Evolutionary conservation across 768 basidiomycete genomes (phyloP), one percentile per base, ranked within the genome.

Genomic region (Lentinula aciculospora): DNA sequence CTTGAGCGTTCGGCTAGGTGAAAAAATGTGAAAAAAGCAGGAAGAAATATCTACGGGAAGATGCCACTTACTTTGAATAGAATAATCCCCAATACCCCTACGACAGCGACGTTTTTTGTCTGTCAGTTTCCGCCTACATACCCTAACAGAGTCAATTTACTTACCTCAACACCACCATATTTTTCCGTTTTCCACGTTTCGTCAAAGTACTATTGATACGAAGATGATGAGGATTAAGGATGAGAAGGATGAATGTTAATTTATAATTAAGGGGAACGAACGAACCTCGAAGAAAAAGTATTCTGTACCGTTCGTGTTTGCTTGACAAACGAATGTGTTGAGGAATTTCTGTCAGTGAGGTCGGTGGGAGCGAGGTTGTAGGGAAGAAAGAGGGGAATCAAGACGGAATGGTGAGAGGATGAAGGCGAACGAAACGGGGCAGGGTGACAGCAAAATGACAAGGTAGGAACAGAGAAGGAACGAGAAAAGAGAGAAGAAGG

Each of bases 201-300:
- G 56, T 59, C 92, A 60, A 82, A 84, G 66, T 76, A 85, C 80
- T 92, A 69, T 63, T 54, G n/a, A n/a, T n/a, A n/a, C n/a, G n/a
- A n/a, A n/a, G 58, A 32, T 19, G 19, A 34, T 25, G 17, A 28
- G 37, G 27, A 39, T 53, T 32, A 15, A 21, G 47, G 17, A 23
- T 17, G 19, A 21, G 23, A 47, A 25, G 28, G 5, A 17, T 19
- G 9, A 13, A 49, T 29, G 5, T 34, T 34, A 4, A 34, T 9
- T 34, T 13, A 34, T 32, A 34, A 13, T 34, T 9, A 7, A 34
- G 13, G 13, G 32, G 7, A 34, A 15, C 55, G 58, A 53, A 45
- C 36, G 13, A 46, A 82, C 82, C 77, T 89, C 89, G 59, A 93
- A 92, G 76, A 83, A 95, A 81, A 93, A 96, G 73, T 96, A 96